A percentile compares a stretch with the other conserved stretches of the same genome.
These are phyloP conservation scores for Cucurbitaria berberidis DNA, from an alignment of 2,329 filamentous ascomycete genomes.

Conservation along the genomic window DNA sequence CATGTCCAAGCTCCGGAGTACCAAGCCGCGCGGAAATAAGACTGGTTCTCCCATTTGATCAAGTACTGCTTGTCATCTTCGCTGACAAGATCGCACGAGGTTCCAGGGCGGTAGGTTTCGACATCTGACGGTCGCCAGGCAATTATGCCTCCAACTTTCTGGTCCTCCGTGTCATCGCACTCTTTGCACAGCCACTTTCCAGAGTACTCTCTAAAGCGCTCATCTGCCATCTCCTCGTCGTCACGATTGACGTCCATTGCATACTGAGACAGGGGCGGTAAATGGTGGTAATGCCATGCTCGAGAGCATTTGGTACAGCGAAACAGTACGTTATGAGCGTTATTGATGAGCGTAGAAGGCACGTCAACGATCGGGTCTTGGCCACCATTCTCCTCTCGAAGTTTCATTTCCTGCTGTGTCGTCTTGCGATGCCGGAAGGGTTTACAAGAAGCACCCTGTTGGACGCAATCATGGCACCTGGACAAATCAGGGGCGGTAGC, in stretches of 20 bases:
- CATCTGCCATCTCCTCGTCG: constrained; percentile 60
- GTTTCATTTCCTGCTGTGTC: constrained; percentile 79
- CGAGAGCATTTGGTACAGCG: constrained; percentile 79
- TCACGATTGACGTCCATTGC: constrained; percentile 54
- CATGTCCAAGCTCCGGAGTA: constrained; percentile 89
- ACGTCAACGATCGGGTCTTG: constrained; percentile 76
- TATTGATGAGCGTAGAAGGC: constrained; percentile 71
- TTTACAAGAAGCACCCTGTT: constrained; percentile 70
- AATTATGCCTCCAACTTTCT: constrained; percentile 77
- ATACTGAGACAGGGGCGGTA: constrained; percentile 62
- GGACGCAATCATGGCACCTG: constrained; percentile 72
- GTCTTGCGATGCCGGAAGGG: constrained; percentile 77
- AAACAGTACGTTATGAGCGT: constrained; percentile 77
- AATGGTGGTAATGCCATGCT: constrained; percentile 83
- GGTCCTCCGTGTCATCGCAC: constrained; percentile 66
- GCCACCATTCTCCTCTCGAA: constrained; percentile 78
- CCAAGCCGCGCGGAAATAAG: constrained; percentile 85
- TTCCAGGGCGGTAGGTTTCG: constrained; percentile 60
- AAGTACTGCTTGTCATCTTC: constrained; percentile 91
- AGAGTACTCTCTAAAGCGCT: constrained; percentile 75
- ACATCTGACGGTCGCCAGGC: constrained; percentile 81
- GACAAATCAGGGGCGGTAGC: constrained; percentile 70
- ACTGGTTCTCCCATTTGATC: constrained; percentile 81
- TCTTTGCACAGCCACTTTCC: constrained; percentile 80
- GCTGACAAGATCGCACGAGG: constrained; percentile 61